phyloP scores from a whole-genome alignment of 1,139 yeast species.

The Pichia norvegensis region DNA sequence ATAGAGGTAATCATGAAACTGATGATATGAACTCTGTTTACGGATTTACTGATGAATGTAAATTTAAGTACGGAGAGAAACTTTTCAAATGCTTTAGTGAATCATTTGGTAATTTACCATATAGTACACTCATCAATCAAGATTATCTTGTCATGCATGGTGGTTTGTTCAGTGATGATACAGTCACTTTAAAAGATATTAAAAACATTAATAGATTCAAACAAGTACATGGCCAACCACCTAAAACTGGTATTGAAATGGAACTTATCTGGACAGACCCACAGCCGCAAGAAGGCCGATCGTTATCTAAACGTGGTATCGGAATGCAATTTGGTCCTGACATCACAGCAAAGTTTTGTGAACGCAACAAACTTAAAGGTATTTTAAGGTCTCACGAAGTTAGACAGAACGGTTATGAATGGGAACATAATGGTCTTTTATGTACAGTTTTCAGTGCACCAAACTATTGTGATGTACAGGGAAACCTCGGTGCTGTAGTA shows the following conservation, averaged over 20 bases:
- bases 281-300: constrained; percentile 65
- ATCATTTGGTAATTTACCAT: constrained; percentile 79
- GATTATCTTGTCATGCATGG: constrained; percentile 91
- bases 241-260: constrained; percentile 89
- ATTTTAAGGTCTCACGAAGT: constrained; percentile 94
- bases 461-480: constrained; percentile 88
- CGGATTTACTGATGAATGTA: constrained; percentile 95
- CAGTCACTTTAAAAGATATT: constrained; percentile 64
- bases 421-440: constrained; percentile 77
- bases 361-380: constrained; percentile 62
- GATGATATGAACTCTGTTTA: constrained; percentile 94
- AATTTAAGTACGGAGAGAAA: constrained; percentile 75
- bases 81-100: constrained; percentile 82
- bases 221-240: constrained; percentile 57
- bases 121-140: constrained; percentile 71
- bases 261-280: constrained; percentile 98
- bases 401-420: constrained; percentile 81
- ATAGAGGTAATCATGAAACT: constrained; percentile 96
- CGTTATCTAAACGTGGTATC: constrained; percentile 88
- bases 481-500: constrained; percentile 84
- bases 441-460: constrained; percentile 97
- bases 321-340: constrained; percentile 98
- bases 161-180: constrained; percentile 79
- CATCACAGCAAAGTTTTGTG: constrained; percentile 72
- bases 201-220: constrained; percentile 62